Base-by-base conservation (phyloP, 257 asterid species). In the Salvia miltiorrhiza region DNA sequence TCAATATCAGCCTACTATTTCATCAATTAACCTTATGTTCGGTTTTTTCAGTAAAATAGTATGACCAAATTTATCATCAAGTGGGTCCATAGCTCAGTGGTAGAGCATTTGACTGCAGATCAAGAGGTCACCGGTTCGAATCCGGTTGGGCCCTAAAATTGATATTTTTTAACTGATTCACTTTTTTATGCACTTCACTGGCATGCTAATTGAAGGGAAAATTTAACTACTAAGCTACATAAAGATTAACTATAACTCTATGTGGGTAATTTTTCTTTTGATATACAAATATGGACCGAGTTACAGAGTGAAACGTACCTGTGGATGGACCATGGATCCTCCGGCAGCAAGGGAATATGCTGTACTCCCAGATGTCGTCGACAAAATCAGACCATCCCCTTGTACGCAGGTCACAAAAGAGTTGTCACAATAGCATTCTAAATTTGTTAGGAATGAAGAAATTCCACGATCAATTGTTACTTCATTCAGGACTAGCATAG, bases 301-400 rank as follows among this genome's bases (percentile, higher is more conserved):
- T 17, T 24, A 40, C 40, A 45, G 28, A 37, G 21, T 43, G 54
- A 65, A 54, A 65, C 67, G 33, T 82, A 92, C 98, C 98, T 93
- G 97, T 65, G 99, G 99, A 78, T 93, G 97, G 54, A 90, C 99
- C 97, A 94, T 91, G 23, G 99, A 94, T 35, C 99, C 99, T 75
- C 99, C 99, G 16, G 99, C 99, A 32, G 97, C 99, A 37, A 94
- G 89, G 48, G 99, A 94, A 86, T 94, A 94, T 48, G 97, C 99
- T 6, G 99, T 94, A 86, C 99, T 94, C 53, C 99, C 99, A n/a
- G 96, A 94, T 11, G 99, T 91, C 6, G 99, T 91, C 1, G 99
- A 94, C 62, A 93, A 73, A 71, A 92, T 89, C 40, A 94, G 81
- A 56, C 99, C 99, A 56, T 94, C 99, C 67, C 99, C 99, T 89